Evolutionary conservation across 2,329 filamentous ascomycete species (phyloP), one percentile per base, ranked within the genome.

Genomic region (Herpotrichia juniperi): DNA sequence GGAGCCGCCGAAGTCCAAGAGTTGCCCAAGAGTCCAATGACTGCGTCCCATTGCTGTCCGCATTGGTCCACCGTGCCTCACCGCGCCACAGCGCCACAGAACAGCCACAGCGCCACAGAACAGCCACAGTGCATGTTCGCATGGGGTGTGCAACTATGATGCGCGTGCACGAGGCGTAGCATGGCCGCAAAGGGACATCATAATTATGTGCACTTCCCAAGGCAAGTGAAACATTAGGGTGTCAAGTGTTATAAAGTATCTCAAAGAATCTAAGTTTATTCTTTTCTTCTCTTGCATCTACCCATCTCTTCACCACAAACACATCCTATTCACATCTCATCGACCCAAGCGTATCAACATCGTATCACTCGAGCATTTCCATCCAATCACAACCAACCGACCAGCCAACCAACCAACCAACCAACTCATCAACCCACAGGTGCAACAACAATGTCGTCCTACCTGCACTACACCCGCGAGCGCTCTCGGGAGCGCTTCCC

Each of bases 361-460:
- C 43, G 24, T 31, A 17, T 42, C 37, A 22, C 24, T 10, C 21
- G 35, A 4, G 35, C 21, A 16, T 28, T 39, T 28, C 28, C 43
- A 40, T n/a, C 26, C 37, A 28, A 42, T n/a, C 49, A 42, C n/a
- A 21, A 42, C 22, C 31, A 35, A 48, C 12, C 45, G 40, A 40
- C 34, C 25, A 26, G 34, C 34, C 24, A 12, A 42, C 14, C 21
- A 30, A 14, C n/a, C 37, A 39, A n/a, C 51, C 22, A 53, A 51
- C 17, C 32, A 50, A 26, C n/a, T n/a, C n/a, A n/a, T n/a, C n/a
- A n/a, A n/a, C n/a, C n/a, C n/a, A n/a, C 7, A 16, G 17, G 34
- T 26, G n/a, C 30, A 40, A 51, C 42, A 44, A 64, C 48, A 24
- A 72, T 71, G 67, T 53, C 66, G 26, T n/a, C n/a, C n/a, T 63